These are phyloP conservation scores for Cryptococcus floricola DNA, from an alignment of 1,284 basidiomycete genomes.

Conservation along the genomic window DNA sequence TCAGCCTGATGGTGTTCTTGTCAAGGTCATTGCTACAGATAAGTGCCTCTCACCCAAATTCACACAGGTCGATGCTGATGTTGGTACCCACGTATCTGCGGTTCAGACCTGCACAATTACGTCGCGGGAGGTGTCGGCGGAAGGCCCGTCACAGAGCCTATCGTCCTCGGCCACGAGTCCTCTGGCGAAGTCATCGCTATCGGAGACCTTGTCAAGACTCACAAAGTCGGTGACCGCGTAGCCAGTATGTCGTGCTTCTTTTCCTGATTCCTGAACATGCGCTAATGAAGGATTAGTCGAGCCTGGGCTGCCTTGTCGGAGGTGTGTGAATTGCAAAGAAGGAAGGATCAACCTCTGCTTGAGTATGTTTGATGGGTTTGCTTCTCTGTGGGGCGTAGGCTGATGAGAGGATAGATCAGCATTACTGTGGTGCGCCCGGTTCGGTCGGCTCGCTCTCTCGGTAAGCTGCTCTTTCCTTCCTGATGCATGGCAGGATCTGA, in stretches of 20 bases:
- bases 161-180: slow-evolving; percentile 49
- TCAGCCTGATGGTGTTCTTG: slow-evolving; percentile 46
- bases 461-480: slow-evolving; percentile 6
- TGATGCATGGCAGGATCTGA: background rate
- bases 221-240: slow-evolving; percentile 52
- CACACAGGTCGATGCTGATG: background rate
- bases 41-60: slow-evolving; percentile 7
- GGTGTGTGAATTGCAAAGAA: slow-evolving; percentile 53
- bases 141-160: slow-evolving; percentile 42
- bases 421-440: slow-evolving; percentile 43
- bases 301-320: slow-evolving; percentile 56
- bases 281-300: slow-evolving; percentile 46
- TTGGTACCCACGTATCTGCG: slow-evolving; percentile 35
- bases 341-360: slow-evolving; percentile 65
- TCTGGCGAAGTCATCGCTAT: slow-evolving; percentile 47
- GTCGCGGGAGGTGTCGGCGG: slow-evolving; percentile 43
- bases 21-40: slow-evolving; percentile 41
- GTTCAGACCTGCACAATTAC: slow-evolving; percentile 44
- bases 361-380: slow-evolving; percentile 13
- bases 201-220: slow-evolving; percentile 41
- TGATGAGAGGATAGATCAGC: slow-evolving; percentile 19
- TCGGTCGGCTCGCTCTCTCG: slow-evolving; percentile 39
- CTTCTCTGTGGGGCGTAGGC: background rate
- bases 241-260: slow-evolving; percentile 38
- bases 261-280: background rate